These are phyloP conservation scores for Rutstroemia sp. DNA, from an alignment of 2,329 filamentous ascomycete species.

Conservation along the genomic window DNA sequence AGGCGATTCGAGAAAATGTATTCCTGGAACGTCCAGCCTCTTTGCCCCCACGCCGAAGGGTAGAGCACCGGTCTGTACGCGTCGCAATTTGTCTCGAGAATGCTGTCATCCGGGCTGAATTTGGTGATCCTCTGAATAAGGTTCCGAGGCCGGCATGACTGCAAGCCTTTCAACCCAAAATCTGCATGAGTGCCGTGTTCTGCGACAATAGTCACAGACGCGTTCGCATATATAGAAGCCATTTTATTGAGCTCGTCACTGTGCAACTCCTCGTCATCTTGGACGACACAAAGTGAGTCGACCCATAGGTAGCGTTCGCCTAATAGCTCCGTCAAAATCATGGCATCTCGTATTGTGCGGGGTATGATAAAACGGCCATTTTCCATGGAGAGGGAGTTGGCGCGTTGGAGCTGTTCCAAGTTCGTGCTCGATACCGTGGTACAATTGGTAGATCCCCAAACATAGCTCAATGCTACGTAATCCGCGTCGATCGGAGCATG, in stretches of 20 bases:
- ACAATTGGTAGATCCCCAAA: not conserved
- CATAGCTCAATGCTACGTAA: not conserved
- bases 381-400: not conserved
- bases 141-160: not conserved
- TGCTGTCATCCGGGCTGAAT: not conserved
- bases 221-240: conserved; percentile 19
- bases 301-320: conserved; percentile 17
- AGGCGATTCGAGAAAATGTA: conserved; percentile 8
- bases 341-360: conserved; percentile 17
- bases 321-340: conserved; percentile 18
- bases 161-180: conserved; percentile 11
- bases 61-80: not conserved
- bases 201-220: conserved; percentile 20
- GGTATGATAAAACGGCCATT: not conserved
- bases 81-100: not conserved
- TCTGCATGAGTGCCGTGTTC: conserved; percentile 19
- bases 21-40: conserved; percentile 16
- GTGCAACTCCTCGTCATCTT: conserved; percentile 11
- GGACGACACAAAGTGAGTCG: conserved; percentile 18
- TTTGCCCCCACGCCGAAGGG: not conserved
- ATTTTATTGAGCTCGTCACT: conserved; percentile 22
- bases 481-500: not conserved
- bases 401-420: not conserved
- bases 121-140: not conserved
- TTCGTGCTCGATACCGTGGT: not conserved